Evolutionary conservation across 129 eudicot species (phyloP).

Genomic region (Helianthus annuus): DNA sequence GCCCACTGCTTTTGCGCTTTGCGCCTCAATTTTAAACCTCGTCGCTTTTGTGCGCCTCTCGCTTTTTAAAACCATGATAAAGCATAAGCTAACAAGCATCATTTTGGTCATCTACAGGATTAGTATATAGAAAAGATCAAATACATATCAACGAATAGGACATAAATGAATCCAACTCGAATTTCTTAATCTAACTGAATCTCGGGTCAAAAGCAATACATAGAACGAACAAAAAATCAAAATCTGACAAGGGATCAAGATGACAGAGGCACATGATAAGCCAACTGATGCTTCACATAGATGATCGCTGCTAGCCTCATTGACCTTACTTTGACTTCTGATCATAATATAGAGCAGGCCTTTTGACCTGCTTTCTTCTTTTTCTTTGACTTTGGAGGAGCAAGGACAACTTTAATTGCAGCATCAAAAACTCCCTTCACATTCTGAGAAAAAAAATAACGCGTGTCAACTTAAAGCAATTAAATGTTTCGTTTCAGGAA

Average conservation of each 20-base stretch:
- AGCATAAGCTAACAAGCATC: constrained; percentile 19
- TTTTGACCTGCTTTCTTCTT: constrained; percentile 81
- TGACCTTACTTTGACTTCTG: constrained; percentile 12
- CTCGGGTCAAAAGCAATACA: constrained; percentile 37
- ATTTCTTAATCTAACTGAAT: constrained; percentile 42
- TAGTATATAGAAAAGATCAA: constrained; percentile 29
- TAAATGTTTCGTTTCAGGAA: not conserved
- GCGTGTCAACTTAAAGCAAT: constrained; percentile 2
- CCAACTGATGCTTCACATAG: constrained; percentile 34
- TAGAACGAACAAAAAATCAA: constrained; percentile 33
- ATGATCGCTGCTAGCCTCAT: constrained; percentile 26
- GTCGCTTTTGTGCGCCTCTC: no score
- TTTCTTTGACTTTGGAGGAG: constrained; percentile 82
- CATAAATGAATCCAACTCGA: constrained; percentile 37
- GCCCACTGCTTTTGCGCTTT: no score
- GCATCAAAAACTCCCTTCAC: constrained; percentile 87
- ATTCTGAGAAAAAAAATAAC: constrained; percentile 39
- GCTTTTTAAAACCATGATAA: no score
- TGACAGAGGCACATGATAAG: constrained; percentile 30
- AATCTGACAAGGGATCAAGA: constrained; percentile 30
- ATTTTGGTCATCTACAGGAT: constrained; percentile 30
- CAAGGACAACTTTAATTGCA: constrained; percentile 87
- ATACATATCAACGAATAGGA: constrained; percentile 36
- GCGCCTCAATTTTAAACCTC: no score
- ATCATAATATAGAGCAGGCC: constrained; percentile 86